Base-by-base conservation (phyloP, 2,329 filamentous ascomycete species). In the Apiospora saccharicola region DNA sequence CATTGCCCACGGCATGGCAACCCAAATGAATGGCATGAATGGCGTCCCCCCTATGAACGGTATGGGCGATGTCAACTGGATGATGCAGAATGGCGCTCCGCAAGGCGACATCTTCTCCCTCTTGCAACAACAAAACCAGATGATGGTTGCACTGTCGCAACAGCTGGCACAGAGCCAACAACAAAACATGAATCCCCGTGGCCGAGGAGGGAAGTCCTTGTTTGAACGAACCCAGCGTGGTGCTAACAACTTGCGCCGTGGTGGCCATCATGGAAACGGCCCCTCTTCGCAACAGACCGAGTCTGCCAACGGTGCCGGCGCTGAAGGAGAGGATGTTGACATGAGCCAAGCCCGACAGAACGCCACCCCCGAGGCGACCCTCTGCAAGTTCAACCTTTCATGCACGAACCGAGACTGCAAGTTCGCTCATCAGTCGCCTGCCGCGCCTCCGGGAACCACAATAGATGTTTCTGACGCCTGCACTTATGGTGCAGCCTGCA, bases 371-470 rank as follows among this genome's bases (percentile, higher is more conserved):
- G 88, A 91, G 7, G 90, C 93, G 68, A 93, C 87, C 19, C 86
- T 96, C 74, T 99, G 96, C 89, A 94, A 93, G 79, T 99, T 91
- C 86, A 98, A 98, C 84, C 86, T 96, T 71, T 87, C 90, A 75
- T 99, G 96, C 85, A 94, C 93, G 51, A 97, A 97, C 83, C 91
- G 90, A 76, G 94, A 97, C 74, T 99, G 96, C 85, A 93, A 92
- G 76, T 99, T 94, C 81, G 96, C 94, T 24, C 96, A 99, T 79
- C 96, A 98, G 84, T 98, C 95, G 22, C 95, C 96, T 1, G 95
- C 93, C 2, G 95, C 96, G 44, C 93, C 94, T 4, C 92, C 92
- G 2, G 93, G 93, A 41, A 90, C 89, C 2, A 88, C 91, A 0
- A 87, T 98, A 72, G 96, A 98, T 81, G 88, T 95, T 76, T 90